Evolutionary conservation across 1,284 basidiomycete genomes (phyloP).

Genomic region (Moesziomyces aphidis): DNA sequence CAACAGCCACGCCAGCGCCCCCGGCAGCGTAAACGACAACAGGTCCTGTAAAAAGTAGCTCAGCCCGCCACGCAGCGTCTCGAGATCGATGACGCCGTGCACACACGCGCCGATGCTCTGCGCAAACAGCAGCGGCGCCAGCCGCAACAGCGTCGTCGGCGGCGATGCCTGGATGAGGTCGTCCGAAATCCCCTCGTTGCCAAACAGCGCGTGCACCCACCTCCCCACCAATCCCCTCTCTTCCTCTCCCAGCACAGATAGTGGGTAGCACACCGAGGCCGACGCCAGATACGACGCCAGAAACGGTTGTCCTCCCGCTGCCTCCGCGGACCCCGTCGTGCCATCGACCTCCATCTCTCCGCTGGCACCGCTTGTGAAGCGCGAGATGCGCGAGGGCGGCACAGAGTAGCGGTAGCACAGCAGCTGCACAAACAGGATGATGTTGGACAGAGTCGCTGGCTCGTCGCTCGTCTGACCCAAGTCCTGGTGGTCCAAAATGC

Average conservation of each 20-base stretch:
- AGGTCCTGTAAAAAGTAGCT: slow-evolving; percentile 72
- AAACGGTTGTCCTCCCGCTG: slow-evolving; percentile 17
- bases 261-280: slow-evolving; percentile 55
- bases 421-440: slow-evolving; percentile 49
- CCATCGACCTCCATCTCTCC: slow-evolving; percentile 3
- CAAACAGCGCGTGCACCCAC: slow-evolving; percentile 68
- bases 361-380: slow-evolving; percentile 1
- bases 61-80: slow-evolving; percentile 71
- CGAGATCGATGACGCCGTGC: slow-evolving; percentile 70
- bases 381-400: slow-evolving; percentile 7
- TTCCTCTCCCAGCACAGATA: slow-evolving; percentile 63
- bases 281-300: slow-evolving; percentile 52
- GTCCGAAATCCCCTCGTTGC: slow-evolving; percentile 68
- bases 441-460: slow-evolving; percentile 40
- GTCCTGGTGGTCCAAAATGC: slow-evolving; percentile 38
- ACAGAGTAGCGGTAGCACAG: slow-evolving; percentile 32
- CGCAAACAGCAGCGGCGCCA: slow-evolving; percentile 70
- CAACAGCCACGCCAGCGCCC: slow-evolving; percentile 67
- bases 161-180: slow-evolving; percentile 69
- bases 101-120: slow-evolving; percentile 70
- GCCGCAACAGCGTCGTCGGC: slow-evolving; percentile 69
- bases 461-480: slow-evolving; percentile 51
- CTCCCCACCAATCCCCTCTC: slow-evolving; percentile 64
- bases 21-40: slow-evolving; percentile 71
- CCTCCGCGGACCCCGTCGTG: not conserved